Percentiles rank a stretch among this genome's conserved stretches.
These are phyloP conservation scores for Tulasnella sp. DNA, from an alignment of 768 basidiomycete genomes.

Conservation along the genomic window DNA sequence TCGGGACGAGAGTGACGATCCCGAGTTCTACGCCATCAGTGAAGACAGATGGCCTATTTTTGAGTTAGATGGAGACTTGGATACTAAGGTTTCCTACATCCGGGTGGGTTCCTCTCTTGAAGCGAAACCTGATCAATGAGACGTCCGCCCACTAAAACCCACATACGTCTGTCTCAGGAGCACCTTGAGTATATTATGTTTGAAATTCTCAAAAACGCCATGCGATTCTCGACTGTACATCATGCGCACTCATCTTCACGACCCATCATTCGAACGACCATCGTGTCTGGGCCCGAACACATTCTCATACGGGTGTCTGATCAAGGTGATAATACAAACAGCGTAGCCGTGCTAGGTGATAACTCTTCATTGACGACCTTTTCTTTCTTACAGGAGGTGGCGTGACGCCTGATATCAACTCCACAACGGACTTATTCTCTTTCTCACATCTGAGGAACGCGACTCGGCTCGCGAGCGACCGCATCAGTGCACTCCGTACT, in stretches of 20 bases:
- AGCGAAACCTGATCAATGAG: background rate
- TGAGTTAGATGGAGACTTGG: conserved; percentile 57
- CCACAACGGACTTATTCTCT: conserved; percentile 72
- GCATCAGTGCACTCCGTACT: conserved; percentile 55
- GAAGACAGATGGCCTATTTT: conserved; percentile 41
- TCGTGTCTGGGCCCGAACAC: conserved; percentile 61
- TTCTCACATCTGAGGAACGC: conserved; percentile 80
- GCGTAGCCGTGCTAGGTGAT: too few species aligned
- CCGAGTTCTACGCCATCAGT: conserved; percentile 13
- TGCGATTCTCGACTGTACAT: conserved; percentile 44
- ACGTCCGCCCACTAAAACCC: background rate
- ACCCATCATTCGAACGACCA: conserved; percentile 53
- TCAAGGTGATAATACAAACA: conserved; percentile 43
- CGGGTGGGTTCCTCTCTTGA: conserved; percentile 38
- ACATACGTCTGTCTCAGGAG: background rate
- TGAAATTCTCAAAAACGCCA: conserved; percentile 73
- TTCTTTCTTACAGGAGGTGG: conserved; percentile 48
- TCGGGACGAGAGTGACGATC: conserved; percentile 34
- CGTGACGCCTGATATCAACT: conserved; percentile 38
- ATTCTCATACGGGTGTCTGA: conserved; percentile 83
- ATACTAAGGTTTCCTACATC: conserved; percentile 70
- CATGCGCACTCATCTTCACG: conserved; percentile 30
- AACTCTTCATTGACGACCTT: background rate
- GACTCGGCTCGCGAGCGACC: conserved; percentile 50
- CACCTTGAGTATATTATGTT: conserved; percentile 57